A percentile compares a stretch with the other conserved stretches of the same genome.
These are phyloP conservation scores for Cryptosporidium tyzzeri DNA, from an alignment of 169 alveolate genomes.

Conservation along the genomic window DNA sequence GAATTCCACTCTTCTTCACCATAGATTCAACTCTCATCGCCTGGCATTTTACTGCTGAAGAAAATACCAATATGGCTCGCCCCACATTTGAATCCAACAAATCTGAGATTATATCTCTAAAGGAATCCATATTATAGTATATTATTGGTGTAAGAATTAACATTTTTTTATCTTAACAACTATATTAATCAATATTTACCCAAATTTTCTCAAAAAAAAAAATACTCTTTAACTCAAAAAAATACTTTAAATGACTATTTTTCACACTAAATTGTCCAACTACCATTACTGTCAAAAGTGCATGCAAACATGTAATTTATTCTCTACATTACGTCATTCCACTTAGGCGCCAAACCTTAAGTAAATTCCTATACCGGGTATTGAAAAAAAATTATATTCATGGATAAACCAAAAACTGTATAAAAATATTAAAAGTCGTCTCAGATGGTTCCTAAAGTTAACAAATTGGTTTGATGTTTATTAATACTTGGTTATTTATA, in stretches of 20 bases:
- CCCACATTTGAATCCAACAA: slow-evolving; percentile 26
- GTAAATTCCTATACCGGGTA: neutral
- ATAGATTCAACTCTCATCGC: neutral
- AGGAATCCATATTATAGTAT: slow-evolving; percentile 52
- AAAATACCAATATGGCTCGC: slow-evolving; percentile 24
- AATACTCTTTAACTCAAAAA: neutral
- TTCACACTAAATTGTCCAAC: neutral
- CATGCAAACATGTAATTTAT: slow-evolving; percentile 36
- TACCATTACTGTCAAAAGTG: neutral
- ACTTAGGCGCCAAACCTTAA: neutral
- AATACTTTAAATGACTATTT: neutral
- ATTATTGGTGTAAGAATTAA: slow-evolving; percentile 54
- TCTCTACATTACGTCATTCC: slow-evolving; percentile 20
- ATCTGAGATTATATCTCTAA: slow-evolving; percentile 53
- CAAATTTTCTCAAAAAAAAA: neutral
- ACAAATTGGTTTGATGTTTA: neutral
- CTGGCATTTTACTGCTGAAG: slow-evolving; percentile 27
- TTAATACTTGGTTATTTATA: neutral
- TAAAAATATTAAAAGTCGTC: neutral
- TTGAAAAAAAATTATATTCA: neutral
- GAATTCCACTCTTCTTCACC: neutral
- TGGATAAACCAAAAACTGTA: neutral
- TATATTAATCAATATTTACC: neutral
- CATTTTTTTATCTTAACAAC: slow-evolving; percentile 50
- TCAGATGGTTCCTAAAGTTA: neutral